Percentiles rank a stretch among this genome's conserved stretches.
phyloP scores from a whole-genome alignment of 805 yeast species.

The Yarrowia sp. region DNA sequence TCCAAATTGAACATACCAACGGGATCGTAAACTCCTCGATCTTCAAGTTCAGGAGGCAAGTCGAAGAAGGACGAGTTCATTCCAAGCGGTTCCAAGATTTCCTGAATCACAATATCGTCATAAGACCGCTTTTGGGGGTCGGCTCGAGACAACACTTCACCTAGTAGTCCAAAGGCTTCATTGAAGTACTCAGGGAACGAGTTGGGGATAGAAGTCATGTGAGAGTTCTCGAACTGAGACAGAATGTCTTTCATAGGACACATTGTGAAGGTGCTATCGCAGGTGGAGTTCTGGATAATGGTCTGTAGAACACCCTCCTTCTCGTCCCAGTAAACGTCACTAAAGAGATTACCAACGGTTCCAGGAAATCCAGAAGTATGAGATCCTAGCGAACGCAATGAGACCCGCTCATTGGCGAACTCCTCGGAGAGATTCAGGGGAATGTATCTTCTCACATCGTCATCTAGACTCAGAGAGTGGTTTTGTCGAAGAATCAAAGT shows the following conservation, averaged over 20 bases:
- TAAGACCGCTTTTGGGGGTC: neutral
- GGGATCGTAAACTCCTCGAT: neutral
- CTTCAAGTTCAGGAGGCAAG: neutral
- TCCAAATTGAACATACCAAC: neutral
- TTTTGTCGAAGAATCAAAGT: neutral
- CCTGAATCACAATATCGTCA: neutral
- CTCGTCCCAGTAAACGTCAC: neutral
- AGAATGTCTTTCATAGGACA: neutral
- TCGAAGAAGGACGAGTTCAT: slow-evolving; percentile 5
- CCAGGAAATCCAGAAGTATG: slow-evolving; percentile 21
- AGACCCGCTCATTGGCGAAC: neutral
- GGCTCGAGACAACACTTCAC: neutral
- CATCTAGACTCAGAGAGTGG: neutral
- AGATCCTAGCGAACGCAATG: neutral
- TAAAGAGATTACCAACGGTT: neutral
- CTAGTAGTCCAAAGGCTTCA: neutral
- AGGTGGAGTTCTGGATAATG: neutral
- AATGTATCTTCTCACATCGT: neutral
- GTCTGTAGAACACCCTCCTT: neutral
- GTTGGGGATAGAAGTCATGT: neutral
- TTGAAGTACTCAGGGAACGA: slow-evolving; percentile 19
- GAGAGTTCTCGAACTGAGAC: neutral
- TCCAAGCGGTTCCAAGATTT: neutral
- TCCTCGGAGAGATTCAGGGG: neutral
- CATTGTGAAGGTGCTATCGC: neutral